A percentile compares a stretch with the other conserved stretches of the same genome.
These are phyloP conservation scores for Ampelomyces quisqualis DNA, from an alignment of 2,329 filamentous ascomycete genomes.

Conservation along the genomic window DNA sequence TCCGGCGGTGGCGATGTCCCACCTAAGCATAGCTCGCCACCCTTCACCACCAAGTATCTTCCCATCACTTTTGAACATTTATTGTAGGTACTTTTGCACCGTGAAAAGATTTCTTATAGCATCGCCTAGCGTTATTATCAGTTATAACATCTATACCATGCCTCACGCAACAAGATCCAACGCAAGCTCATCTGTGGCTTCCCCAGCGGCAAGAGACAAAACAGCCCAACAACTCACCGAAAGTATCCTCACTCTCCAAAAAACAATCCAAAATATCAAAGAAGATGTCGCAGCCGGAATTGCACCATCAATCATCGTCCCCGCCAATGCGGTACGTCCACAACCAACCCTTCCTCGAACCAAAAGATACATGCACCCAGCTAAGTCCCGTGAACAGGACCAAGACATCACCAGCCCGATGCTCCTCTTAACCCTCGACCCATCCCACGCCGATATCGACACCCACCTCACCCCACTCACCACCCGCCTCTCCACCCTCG, in stretches of 20 bases:
- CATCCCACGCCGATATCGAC: background rate
- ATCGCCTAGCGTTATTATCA: too few species aligned
- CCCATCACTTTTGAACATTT: background rate
- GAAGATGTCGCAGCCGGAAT: background rate
- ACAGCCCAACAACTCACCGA: background rate
- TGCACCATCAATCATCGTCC: background rate
- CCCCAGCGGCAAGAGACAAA: background rate
- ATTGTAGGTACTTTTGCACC: background rate
- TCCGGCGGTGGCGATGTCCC: background rate
- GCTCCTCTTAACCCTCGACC: slow-evolving; percentile 1
- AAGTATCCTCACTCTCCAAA: slow-evolving; percentile 5
- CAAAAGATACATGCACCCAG: too few species aligned
- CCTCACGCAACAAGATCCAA: background rate
- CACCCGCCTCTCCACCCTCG: slow-evolving; percentile 1
- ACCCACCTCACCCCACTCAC: slow-evolving; percentile 2
- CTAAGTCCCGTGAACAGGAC: background rate
- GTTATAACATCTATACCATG: too few species aligned
- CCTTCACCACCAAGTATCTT: background rate
- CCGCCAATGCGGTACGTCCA: background rate
- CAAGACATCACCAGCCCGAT: background rate
- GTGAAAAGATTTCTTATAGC: background rate
- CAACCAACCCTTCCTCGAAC: background rate
- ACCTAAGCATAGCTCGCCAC: background rate
- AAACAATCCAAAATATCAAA: slow-evolving; percentile 1
- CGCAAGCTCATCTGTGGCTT: background rate